phyloP scores from a whole-genome alignment of 179 eudicot species.

The Sideroxylon spinosum region DNA sequence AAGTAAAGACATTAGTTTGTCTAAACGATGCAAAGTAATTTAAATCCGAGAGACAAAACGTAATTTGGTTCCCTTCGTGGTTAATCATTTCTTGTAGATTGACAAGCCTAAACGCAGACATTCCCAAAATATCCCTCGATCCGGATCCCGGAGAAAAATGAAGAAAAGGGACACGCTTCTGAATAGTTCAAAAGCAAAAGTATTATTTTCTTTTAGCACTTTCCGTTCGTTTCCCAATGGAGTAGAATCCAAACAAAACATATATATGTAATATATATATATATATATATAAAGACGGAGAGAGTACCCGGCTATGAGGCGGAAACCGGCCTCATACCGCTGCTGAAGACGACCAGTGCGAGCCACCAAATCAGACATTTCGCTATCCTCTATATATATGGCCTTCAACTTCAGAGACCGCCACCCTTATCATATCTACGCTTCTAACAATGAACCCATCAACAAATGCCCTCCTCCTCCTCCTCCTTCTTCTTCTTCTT shows the following conservation, averaged over 20 bases:
- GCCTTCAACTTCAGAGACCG: background rate
- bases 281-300: background rate
- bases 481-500: background rate
- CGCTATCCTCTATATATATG: background rate
- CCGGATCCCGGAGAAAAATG: background rate
- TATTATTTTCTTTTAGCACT: background rate
- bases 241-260: constrained; percentile 5
- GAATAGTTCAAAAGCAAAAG: background rate
- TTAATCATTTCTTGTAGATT: background rate
- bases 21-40: background rate
- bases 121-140: background rate
- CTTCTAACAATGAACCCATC: background rate
- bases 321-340: constrained; percentile 31
- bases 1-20: background rate
- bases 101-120: background rate
- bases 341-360: constrained; percentile 36
- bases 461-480: background rate
- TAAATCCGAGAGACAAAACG: too few relatives aligned
- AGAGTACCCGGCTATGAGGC: constrained; percentile 34
- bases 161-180: background rate
- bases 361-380: constrained; percentile 34
- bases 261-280: background rate
- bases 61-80: too few relatives aligned
- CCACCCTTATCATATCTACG: background rate
- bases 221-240: background rate